phyloP scores from a whole-genome alignment of 345 rosid genomes.

The Orychophragmus violaceus region DNA sequence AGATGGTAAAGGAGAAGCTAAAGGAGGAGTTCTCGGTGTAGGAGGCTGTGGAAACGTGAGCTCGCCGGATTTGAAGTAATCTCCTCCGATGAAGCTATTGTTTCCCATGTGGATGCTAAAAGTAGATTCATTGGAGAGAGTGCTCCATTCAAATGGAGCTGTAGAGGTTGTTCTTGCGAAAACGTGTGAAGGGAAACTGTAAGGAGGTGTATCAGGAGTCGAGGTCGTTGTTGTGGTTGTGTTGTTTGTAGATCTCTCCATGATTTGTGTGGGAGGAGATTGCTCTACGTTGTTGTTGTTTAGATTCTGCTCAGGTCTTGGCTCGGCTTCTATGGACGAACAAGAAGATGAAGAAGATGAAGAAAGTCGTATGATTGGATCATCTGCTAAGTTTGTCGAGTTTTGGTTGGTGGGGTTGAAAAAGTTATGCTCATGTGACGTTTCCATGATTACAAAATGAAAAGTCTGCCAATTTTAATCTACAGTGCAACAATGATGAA shows the following conservation, averaged over 20 bases:
- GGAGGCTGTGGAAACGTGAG: constrained; percentile 33
- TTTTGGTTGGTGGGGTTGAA: constrained; percentile 16
- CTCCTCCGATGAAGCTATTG: constrained; percentile 52
- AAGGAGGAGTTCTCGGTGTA: constrained; percentile 23
- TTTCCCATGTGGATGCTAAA: constrained; percentile 75
- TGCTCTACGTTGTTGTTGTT: constrained; percentile 18
- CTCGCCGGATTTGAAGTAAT: constrained; percentile 55
- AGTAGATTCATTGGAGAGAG: constrained; percentile 65
- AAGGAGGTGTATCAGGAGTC: constrained; percentile 10
- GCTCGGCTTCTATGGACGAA: constrained; percentile 30
- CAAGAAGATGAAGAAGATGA: constrained; percentile 25
- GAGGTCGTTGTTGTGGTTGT: constrained; percentile 14
- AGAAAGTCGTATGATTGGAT: constrained; percentile 15
- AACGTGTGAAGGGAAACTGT: constrained; percentile 60
- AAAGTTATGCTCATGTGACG: constrained; percentile 20
- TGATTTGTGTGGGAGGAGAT: constrained; percentile 43
- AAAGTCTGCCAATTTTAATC: no score
- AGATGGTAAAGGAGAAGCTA: constrained; percentile 15
- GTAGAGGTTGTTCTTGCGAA: constrained; percentile 48
- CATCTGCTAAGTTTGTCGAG: constrained; percentile 12
- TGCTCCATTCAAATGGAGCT: constrained; percentile 64
- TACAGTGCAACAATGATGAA: not conserved
- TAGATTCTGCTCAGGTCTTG: constrained; percentile 17
- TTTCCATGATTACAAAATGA: constrained; percentile 22
- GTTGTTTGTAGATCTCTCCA: constrained; percentile 40